Percentiles rank a stretch among this genome's conserved stretches.
phyloP scores from a whole-genome alignment of 805 yeast genomes.

The Sugiyamaella qingdaonensis region DNA sequence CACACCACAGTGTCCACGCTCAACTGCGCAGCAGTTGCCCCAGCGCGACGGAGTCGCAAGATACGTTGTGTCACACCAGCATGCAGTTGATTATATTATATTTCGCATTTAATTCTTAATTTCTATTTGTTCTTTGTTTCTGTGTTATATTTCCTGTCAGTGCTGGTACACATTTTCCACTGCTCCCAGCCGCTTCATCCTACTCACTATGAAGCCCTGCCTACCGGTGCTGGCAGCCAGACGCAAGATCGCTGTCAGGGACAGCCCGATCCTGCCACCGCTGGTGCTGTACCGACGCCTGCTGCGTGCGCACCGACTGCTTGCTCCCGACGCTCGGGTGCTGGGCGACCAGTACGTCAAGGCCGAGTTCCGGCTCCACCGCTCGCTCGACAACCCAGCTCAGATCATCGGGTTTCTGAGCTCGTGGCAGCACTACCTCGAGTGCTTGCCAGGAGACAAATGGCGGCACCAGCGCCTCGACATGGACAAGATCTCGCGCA shows the following conservation, averaged over 20 bases:
- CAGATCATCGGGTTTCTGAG: conserved; percentile 91
- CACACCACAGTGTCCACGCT: no score
- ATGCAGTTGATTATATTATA: no score
- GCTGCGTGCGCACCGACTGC: conserved; percentile 67
- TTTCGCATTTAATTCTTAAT: no score
- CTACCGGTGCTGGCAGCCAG: conserved; percentile 15
- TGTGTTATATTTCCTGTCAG: no score
- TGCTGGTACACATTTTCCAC: neutral
- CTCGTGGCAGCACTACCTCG: conserved; percentile 71
- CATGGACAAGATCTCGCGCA: conserved; percentile 62
- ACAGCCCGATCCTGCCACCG: conserved; percentile 62
- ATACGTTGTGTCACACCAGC: no score
- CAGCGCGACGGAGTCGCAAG: no score
- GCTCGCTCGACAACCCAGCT: conserved; percentile 76
- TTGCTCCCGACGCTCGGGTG: conserved; percentile 66
- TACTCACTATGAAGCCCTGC: neutral
- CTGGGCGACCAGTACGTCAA: conserved; percentile 89
- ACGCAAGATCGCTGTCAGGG: conserved; percentile 7
- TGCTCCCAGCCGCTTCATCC: neutral
- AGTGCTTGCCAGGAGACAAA: conserved; percentile 41
- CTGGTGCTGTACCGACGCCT: conserved; percentile 72
- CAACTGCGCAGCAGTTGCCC: no score
- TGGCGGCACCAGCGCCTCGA: conserved; percentile 66
- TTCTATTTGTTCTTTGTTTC: no score
- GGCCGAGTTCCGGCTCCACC: conserved; percentile 84